phyloP scores from a whole-genome alignment of 139 green algal species.

The Coccomyxa sp. region DNA sequence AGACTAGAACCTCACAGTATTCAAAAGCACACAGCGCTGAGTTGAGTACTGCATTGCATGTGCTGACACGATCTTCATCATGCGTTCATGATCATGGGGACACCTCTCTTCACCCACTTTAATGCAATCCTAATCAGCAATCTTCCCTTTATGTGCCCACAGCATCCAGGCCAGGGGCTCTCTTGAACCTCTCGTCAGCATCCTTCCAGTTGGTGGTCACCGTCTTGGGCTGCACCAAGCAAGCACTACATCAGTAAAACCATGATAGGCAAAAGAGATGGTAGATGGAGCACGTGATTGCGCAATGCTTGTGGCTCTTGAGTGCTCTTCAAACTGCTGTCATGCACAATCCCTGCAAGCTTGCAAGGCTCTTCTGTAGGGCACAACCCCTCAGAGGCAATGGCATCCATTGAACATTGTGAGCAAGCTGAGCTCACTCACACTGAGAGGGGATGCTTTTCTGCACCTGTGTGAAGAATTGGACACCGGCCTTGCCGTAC shows the following conservation, averaged over 20 bases:
- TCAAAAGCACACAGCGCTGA: too few relatives aligned
- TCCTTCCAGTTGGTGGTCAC: slow-evolving; percentile 84
- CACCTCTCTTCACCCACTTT: too few relatives aligned
- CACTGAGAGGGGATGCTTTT: not conserved
- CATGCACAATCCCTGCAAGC: not conserved
- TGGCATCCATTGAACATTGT: not conserved
- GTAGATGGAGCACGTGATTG: not conserved
- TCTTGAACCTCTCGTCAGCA: slow-evolving; percentile 20
- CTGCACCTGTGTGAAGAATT: slow-evolving; percentile 88
- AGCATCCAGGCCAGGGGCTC: slow-evolving; percentile 48
- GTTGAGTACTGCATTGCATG: too few relatives aligned
- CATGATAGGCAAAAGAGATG: not conserved
- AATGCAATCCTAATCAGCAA: too few relatives aligned
- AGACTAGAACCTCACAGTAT: too few relatives aligned
- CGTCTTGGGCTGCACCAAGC: slow-evolving; percentile 77
- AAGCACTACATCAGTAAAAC: not conserved
- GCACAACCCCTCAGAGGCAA: not conserved
- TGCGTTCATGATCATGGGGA: too few relatives aligned
- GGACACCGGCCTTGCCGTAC: slow-evolving; percentile 82
- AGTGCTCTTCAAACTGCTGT: not conserved
- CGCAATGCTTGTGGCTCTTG: not conserved
- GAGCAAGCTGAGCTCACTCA: not conserved
- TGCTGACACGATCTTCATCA: too few relatives aligned
- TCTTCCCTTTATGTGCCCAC: slow-evolving; percentile 55
- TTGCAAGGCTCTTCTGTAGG: not conserved